These are phyloP conservation scores for Amanita jacksonii DNA, from an alignment of 768 basidiomycete species.

Conservation along the genomic window DNA sequence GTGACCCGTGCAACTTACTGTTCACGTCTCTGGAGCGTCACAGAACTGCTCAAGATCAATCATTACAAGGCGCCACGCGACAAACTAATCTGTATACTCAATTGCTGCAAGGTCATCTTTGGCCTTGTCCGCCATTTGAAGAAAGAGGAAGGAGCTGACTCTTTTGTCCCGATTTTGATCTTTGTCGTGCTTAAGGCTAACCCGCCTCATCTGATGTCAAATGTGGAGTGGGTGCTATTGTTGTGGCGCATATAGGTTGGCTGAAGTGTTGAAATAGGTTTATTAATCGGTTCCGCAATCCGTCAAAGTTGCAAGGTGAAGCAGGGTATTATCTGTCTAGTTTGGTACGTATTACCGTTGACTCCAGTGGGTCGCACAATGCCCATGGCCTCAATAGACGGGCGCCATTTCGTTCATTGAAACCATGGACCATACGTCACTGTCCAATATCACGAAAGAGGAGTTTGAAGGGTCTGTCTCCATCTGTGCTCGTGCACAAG, in stretches of 20 bases:
- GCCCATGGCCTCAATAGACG: too few relatives aligned
- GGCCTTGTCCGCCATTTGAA: slow-evolving; percentile 84
- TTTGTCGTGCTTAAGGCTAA: slow-evolving; percentile 93
- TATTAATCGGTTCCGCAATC: slow-evolving; percentile 90
- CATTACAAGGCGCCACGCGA: slow-evolving; percentile 99
- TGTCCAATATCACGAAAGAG: slow-evolving; percentile 89
- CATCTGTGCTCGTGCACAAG: too few relatives aligned
- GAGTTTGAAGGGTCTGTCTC: slow-evolving; percentile 75
- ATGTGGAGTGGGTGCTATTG: slow-evolving; percentile 67
- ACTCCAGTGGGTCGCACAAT: too few relatives aligned
- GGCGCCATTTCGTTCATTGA: slow-evolving; percentile 97
- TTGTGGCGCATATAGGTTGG: background rate
- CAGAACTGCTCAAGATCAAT: slow-evolving; percentile 92
- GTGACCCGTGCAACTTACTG: slow-evolving; percentile 3
- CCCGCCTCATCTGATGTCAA: slow-evolving; percentile 86
- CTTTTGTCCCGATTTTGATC: slow-evolving; percentile 91
- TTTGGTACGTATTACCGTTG: slow-evolving; percentile 47
- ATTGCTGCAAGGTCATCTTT: slow-evolving; percentile 98
- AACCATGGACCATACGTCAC: slow-evolving; percentile 90
- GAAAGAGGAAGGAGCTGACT: slow-evolving; percentile 84
- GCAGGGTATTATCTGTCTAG: slow-evolving; percentile 96
- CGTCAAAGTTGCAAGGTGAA: slow-evolving; percentile 85
- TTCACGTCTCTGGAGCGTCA: slow-evolving; percentile 2
- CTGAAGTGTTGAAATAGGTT: slow-evolving; percentile 42
- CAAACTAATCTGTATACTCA: slow-evolving; percentile 94